Base-by-base conservation (phyloP, 768 basidiomycete genomes). In the Auriscalpium orientale region DNA sequence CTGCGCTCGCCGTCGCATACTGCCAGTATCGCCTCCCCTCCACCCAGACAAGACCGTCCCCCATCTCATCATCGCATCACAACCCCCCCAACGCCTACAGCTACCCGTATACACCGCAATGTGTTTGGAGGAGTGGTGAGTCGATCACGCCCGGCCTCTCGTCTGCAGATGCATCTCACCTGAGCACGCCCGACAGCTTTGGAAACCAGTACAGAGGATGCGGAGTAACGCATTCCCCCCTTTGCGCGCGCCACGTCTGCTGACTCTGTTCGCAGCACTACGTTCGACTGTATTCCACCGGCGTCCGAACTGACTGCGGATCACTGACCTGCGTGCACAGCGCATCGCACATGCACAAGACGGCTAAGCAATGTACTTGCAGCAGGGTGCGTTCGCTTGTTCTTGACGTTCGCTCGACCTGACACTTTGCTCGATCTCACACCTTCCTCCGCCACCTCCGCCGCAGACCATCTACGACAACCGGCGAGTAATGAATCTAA, bases 241-340 rank as follows among this genome's bases (percentile, higher is more conserved):
- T 54, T 54, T 56, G 55, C 36, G 36, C 20, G 13, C 46, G n/a
- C 7, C 40, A 46, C 28, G 35, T 6, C 49, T 46, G 33, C n/a
- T 45, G 56, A 12, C 44, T 47, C 43, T 45, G 28, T 38, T 8
- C 48, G 48, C 62, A 87, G 86, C 84, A 86, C 68, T 87, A 84
- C 67, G 75, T 85, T 49, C 73, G 74, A 38, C 63, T 74, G 28
- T 88, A 87, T 62, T 82, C 84, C 61, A 80, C 83, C 0, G 86
- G 87, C 36, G 70, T 75, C 55, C 77, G 69, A 54, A 68, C 67
- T 51, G 85, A 89, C 66, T 89, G 87, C 64, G 68, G 70, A 38
- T 71, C 68, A 35, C 68, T 71, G 6, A 66, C 64, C 20, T 89
- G 85, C 68, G 76, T 68, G 37, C 65, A 80, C 61, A 87, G 85